Base-by-base conservation (phyloP, 768 basidiomycete genomes). In the Tulasnella sp. region DNA sequence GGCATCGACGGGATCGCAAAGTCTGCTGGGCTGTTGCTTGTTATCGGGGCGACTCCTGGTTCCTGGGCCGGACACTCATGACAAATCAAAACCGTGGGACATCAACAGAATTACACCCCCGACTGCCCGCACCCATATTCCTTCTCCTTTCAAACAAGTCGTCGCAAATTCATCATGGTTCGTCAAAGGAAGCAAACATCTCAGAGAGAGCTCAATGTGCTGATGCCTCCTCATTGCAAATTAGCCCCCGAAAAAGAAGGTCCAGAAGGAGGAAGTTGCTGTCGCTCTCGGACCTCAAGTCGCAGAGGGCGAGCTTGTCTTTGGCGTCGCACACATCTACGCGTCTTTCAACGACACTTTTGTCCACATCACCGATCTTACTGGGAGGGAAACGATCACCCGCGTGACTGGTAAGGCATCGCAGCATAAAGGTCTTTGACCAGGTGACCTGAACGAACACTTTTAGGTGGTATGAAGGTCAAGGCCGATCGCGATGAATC, bases 271-370 rank as follows among this genome's bases (percentile, higher is more conserved):
- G 81, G 90, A 92, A 79, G 87, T 86, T 79, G 86, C 91, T 76
- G 92, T 95, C 79, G 89, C 90, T 69, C 92, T 97, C 81, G 95
- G 96, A 76, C 96, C 95, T 77, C 91, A 98, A 80, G 92, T 95
- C 78, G 90, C 90, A 74, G 95, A 97, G 81, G 95, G 96, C 79
- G 95, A 98, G 83, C 89, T 91, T 78, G 96, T 98, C 52, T 98
- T 96, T 79, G 96, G 96, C 76, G 95, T 98, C 74, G 97, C 97
- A 12, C 96, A 96, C 85, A 98, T 98, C 84, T 98, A 91, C 78
- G 96, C 97, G 44, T 96, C 94, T 72, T 99, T 99, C 89, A 99
- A 99, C 83, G 97, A 99, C 80, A 99, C 97, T 73, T 98, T 98
- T 82, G 97, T 99, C 77, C 97, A 99, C 81, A 86, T 99, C 79